Evolutionary conservation across 2,329 filamentous ascomycete genomes (phyloP).

Genomic region (Apiospora rasikravindrae): DNA sequence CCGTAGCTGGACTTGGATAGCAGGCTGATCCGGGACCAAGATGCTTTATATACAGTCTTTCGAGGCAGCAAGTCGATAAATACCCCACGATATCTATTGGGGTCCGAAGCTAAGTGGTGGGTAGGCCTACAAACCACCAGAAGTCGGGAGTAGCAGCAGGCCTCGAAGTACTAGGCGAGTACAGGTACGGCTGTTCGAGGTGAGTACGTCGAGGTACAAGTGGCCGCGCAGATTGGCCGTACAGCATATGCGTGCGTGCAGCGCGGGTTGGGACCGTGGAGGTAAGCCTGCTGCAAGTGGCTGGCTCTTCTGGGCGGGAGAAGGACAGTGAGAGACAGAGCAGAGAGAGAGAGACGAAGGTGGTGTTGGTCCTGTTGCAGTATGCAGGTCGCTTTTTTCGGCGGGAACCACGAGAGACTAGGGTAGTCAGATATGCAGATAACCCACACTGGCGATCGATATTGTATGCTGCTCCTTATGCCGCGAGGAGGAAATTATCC

Average conservation of each 20-base stretch:
- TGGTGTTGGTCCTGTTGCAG: slow-evolving; percentile 7
- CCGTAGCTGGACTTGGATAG: not conserved
- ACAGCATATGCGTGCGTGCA: slow-evolving; percentile 22
- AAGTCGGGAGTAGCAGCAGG: slow-evolving; percentile 5
- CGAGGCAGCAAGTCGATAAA: slow-evolving; percentile 23
- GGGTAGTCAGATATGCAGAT: slow-evolving; percentile 14
- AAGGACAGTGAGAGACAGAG: not conserved
- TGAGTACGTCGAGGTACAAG: slow-evolving; percentile 41
- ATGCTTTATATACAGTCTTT: slow-evolving; percentile 24
- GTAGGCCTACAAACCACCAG: slow-evolving; percentile 14
- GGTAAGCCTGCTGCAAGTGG: slow-evolving; percentile 7
- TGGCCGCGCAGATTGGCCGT: slow-evolving; percentile 23
- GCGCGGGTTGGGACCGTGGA: slow-evolving; percentile 3
- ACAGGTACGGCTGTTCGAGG: slow-evolving; percentile 38
- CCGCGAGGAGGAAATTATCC: not conserved
- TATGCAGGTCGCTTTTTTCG: slow-evolving; percentile 15
- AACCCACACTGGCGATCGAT: slow-evolving; percentile 14
- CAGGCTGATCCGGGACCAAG: slow-evolving; percentile 21
- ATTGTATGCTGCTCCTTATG: slow-evolving; percentile 7
- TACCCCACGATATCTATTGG: slow-evolving; percentile 25
- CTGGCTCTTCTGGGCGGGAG: slow-evolving; percentile 8
- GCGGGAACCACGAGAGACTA: slow-evolving; percentile 13
- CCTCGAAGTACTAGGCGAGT: slow-evolving; percentile 37
- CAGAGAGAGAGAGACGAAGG: not conserved
- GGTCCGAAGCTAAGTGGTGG: slow-evolving; percentile 19